Percentiles rank a stretch among this genome's conserved stretches.
Conservation (phyloP, 2,329 filamentous ascomycete species). For the Elsinoe fawcettii region DNA sequence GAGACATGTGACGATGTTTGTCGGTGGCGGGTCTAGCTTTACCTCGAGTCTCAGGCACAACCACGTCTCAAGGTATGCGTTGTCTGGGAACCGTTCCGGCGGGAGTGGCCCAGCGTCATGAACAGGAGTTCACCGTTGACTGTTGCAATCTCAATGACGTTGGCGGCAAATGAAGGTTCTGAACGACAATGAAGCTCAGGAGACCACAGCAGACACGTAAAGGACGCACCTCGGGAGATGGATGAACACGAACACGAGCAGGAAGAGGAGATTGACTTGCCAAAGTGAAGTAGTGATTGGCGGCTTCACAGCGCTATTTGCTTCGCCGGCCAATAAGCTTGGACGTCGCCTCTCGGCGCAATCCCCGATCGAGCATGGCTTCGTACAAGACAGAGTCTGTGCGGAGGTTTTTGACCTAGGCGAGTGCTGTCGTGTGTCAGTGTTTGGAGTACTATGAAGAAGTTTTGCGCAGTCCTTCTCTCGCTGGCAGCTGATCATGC, state of each 20-base stretch:
- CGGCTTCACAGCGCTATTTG: constrained; percentile 11
- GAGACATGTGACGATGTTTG: constrained; percentile 1
- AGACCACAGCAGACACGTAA: neutral
- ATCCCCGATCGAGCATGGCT: constrained; percentile 11
- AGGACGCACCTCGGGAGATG: neutral
- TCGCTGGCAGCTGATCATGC: neutral
- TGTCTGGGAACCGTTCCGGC: constrained; percentile 4
- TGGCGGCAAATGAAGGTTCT: neutral
- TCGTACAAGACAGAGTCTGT: constrained; percentile 14
- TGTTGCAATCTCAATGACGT: constrained; percentile 6
- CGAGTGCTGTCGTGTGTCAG: neutral
- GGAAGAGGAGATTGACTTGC: constrained; percentile 1
- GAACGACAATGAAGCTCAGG: neutral
- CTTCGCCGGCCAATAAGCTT: neutral
- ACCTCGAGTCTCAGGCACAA: neutral
- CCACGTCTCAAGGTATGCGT: constrained; percentile 2
- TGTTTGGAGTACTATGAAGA: neutral
- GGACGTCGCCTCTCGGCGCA: neutral
- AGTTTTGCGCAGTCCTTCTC: neutral
- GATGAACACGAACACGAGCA: constrained; percentile 8
- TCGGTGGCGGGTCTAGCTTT: constrained; percentile 2
- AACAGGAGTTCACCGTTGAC: constrained; percentile 13
- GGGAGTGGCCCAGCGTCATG: neutral
- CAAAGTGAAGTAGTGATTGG: neutral
- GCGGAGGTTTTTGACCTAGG: neutral